Base-by-base conservation (phyloP, 2,329 filamentous ascomycete genomes). In the Ophiostoma angusticollis region DNA sequence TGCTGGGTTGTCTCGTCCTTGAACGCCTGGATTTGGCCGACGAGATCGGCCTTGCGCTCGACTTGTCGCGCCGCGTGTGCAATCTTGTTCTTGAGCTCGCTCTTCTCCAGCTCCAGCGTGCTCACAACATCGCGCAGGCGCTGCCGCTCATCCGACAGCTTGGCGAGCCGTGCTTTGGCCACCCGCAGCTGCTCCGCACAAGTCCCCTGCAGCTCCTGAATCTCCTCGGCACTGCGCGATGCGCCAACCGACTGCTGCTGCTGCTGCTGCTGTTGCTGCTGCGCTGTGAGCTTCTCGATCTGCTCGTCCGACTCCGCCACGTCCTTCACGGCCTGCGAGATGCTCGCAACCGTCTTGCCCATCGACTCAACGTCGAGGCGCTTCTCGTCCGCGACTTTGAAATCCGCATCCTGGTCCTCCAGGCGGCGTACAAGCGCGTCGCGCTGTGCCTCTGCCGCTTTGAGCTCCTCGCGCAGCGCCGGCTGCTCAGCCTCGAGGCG, bases 151-250 rank as follows among this genome's bases (percentile, higher is more conserved):
- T 61, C 63, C 1, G 69, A 73, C 23, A 93, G 59, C 50, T 81
- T 82, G 6, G 70, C 59, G 11, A 89, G 67, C 31, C 66, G 70
- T 30, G 65, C 65, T 53, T 83, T 85, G 21, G 77, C 60, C 17
- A 62, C 61, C 39, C 79, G 74, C 47, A 77, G 69, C 52, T 83
- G 75, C 44, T 86, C 83, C 16, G 71, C 72, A 40, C 79, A 68
- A 14, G 64, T 60, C 34, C 75, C 74, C 45, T 86, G 74, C 34
- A 86, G 74, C 38, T 83, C 78, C 50, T 91, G 82, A 38, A 93
- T 86, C 48, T 91, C 83, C 39, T 93, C 83, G 6, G 85, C 70
- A 22, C 82, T 83, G 45, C 84, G 75, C 12, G 74, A 71, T 9
- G 68, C 58, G 6, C 17, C 29, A 6, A 18, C 14, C 9, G 39